phyloP scores from a whole-genome alignment of 73 alveolate genomes.

The Paramecium sexaurelia region DNA sequence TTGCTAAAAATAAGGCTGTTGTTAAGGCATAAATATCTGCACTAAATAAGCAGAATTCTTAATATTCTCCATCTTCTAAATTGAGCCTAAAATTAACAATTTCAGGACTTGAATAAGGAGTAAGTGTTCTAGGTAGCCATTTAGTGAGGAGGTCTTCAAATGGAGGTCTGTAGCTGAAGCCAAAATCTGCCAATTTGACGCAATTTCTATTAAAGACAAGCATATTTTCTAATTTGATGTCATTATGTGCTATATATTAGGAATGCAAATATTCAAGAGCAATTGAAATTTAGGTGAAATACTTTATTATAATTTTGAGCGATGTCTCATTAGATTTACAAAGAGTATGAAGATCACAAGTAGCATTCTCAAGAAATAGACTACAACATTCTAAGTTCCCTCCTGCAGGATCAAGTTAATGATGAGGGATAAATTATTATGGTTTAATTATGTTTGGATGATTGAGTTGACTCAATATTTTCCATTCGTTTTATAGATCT shows the following conservation, averaged over 20 bases:
- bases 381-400: slow-evolving; percentile 1
- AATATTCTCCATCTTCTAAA: neutral
- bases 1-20: neutral
- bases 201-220: neutral
- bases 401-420: neutral
- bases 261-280: slow-evolving; percentile 27
- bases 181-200: slow-evolving; percentile 46
- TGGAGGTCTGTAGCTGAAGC: slow-evolving; percentile 17
- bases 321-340: slow-evolving; percentile 23
- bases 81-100: slow-evolving; percentile 12
- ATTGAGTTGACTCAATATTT: slow-evolving; percentile 15
- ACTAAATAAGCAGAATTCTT: neutral
- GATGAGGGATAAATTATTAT: neutral
- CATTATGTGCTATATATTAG: slow-evolving; percentile 32
- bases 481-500: slow-evolving; percentile 54
- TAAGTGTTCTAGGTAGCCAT: slow-evolving; percentile 51
- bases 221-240: slow-evolving; percentile 40
- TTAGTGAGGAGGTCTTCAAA: neutral
- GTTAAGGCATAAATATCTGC: slow-evolving; percentile 48
- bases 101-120: slow-evolving; percentile 43
- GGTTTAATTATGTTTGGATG: slow-evolving; percentile 48
- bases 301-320: neutral
- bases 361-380: slow-evolving; percentile 16
- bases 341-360: slow-evolving; percentile 32
- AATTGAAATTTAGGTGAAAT: neutral